Base-by-base conservation (phyloP, 1,284 basidiomycete genomes). In the Xerocomus amazonicus region DNA sequence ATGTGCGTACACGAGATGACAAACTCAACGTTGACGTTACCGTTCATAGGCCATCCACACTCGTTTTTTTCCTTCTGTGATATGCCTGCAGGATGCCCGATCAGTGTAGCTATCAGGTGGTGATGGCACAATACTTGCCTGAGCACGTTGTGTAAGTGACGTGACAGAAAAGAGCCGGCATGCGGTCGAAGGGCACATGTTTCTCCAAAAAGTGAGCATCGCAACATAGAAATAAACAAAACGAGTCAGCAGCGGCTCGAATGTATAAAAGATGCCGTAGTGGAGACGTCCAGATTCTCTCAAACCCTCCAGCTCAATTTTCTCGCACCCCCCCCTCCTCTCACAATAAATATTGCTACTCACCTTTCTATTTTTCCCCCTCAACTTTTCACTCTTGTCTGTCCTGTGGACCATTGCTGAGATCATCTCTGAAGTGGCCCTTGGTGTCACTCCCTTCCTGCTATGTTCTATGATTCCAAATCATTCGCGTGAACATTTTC, bases 391-490 rank as follows among this genome's bases (percentile, higher is more conserved):
- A 9, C n/a, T 19, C 2, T n/a, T 17, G 28, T 19, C 23, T 42
- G 1, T n/a, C 3, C 39, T 27, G 29, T 57, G 51, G 57, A 43
- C 39, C 3, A 19, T 28, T 44, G 47, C 50, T 55, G 43, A 46
- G 27, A 43, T 53, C 47, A 54, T 34, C 39, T 44, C 36, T 40
- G 46, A 43, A 49, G 27, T 55, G 49, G 53, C 56, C 51, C 40
- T 47, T 65, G 61, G 67, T 56, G 65, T 66, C 67, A 67, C 64
- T 57, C 60, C 53, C 37, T 4, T 1, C 29, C 47, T 60, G n/a
- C 52, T 66, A 46, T 69, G 35, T 60, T 43, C 66, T 67, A 61
- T 66, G 64, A 68, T 44, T 57, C 64, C 68, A 67, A 68, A 50
- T 65, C 56, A 59, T 26, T 41, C 34, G 54, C 50, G 32, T 47